These are phyloP conservation scores for Anisodus tanguticus DNA, from an alignment of 257 asterid genomes.

Conservation along the genomic window DNA sequence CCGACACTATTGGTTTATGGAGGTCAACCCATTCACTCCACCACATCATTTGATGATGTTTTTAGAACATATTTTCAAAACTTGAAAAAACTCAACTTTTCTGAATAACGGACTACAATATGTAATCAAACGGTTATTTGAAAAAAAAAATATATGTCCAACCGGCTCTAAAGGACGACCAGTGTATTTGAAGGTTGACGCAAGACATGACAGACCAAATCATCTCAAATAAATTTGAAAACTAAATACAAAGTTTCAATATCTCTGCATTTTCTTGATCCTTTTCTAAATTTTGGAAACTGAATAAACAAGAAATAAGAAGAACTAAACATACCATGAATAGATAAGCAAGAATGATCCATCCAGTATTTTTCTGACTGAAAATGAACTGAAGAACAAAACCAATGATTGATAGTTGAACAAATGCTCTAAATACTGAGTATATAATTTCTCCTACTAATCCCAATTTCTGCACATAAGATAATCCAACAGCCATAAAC, in stretches of 20 bases:
- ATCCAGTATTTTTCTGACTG: constrained; percentile 55
- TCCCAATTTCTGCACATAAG: constrained; percentile 71
- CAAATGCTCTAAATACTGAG: constrained; percentile 79
- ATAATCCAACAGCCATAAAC: constrained; percentile 65
- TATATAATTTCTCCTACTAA: constrained; percentile 77
- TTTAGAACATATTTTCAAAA: too few relatives aligned
- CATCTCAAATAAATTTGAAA: too few relatives aligned
- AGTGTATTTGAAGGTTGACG: too few relatives aligned
- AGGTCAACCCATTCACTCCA: too few relatives aligned
- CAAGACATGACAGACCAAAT: too few relatives aligned
- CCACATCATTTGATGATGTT: too few relatives aligned
- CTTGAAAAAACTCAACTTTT: too few relatives aligned
- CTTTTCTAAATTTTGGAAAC: neutral
- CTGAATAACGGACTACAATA: too few relatives aligned
- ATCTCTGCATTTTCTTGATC: neutral
- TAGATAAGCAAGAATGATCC: constrained; percentile 88
- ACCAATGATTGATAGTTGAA: constrained; percentile 82
- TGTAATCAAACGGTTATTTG: too few relatives aligned
- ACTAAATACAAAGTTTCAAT: neutral
- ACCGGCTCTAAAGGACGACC: too few relatives aligned
- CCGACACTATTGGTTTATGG: too few relatives aligned
- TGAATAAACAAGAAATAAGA: neutral
- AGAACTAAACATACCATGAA: constrained; percentile 64
- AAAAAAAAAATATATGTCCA: too few relatives aligned
- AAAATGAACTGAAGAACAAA: constrained; percentile 90